A percentile compares a stretch with the other conserved stretches of the same genome.
Evolutionary conservation across 768 basidiomycete genomes (phyloP).

Genomic region (Hygrocybe coccinea): DNA sequence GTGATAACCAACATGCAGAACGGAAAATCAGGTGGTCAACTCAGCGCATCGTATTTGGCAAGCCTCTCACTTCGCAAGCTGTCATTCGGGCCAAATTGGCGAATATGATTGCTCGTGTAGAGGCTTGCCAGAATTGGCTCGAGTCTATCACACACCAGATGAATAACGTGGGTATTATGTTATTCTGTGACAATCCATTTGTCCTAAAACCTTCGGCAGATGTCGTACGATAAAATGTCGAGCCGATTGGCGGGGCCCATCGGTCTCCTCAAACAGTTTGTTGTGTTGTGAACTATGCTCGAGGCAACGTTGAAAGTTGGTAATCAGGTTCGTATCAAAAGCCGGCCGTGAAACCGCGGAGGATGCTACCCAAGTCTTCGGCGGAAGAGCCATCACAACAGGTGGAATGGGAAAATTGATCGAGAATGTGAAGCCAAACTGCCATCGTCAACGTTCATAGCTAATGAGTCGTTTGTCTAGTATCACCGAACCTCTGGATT

Average conservation of each 20-base stretch:
- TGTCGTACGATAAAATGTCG: slow-evolving; percentile 82
- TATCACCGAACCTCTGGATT: slow-evolving; percentile 81
- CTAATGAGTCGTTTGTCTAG: slow-evolving; percentile 31
- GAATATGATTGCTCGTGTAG: slow-evolving; percentile 84
- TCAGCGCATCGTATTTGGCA: slow-evolving; percentile 87
- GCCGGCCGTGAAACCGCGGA: slow-evolving; percentile 70
- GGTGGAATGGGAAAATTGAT: slow-evolving; percentile 84
- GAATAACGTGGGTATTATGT: slow-evolving; percentile 59
- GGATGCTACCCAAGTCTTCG: slow-evolving; percentile 83
- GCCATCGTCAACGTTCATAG: not conserved
- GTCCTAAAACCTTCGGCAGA: slow-evolving; percentile 41
- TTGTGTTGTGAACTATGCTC: slow-evolving; percentile 5
- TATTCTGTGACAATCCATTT: slow-evolving; percentile 2
- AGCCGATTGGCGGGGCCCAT: slow-evolving; percentile 85
- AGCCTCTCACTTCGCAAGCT: slow-evolving; percentile 73
- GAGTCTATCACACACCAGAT: slow-evolving; percentile 89
- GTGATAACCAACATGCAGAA: slow-evolving; percentile 5
- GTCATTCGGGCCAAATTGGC: slow-evolving; percentile 88
- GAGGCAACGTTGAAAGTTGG: slow-evolving; percentile 1
- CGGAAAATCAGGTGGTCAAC: slow-evolving; percentile 64
- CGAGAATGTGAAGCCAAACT: slow-evolving; percentile 57
- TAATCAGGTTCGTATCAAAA: slow-evolving; percentile 57
- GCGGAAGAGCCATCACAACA: slow-evolving; percentile 80
- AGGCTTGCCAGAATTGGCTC: slow-evolving; percentile 82
- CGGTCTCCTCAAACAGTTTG: slow-evolving; percentile 83